Evolutionary conservation across 345 rosid genomes (phyloP), one percentile per base, ranked within the genome.

Genomic region (Sapria himalayana): DNA sequence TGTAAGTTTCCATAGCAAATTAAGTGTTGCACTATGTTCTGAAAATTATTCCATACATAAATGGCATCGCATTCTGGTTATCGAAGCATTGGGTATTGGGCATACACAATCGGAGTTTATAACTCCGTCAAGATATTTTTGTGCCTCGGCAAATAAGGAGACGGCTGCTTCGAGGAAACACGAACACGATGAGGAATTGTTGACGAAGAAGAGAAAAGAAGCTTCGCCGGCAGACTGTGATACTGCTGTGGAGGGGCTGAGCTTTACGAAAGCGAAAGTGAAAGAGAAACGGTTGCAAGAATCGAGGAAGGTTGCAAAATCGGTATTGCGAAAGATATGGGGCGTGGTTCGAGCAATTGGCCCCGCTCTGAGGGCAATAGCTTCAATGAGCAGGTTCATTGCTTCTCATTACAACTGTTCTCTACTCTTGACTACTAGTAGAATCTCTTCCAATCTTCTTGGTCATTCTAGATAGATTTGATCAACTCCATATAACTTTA

Each of bases 371-470:
- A 71, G 74, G 58, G 79, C 67, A 33, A 56, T 78, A 49, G 91
- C 84, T 19, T 66, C 79, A 45, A 78, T 78, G 84, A 74, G 79
- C 91, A 74, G 91, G 91, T 78, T 54, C 37, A 45, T n/a, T n/a
- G 32, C 15, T 54, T 42, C 43, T 29, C 47, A 37, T 34, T 43
- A 15, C n/a, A 29, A 14, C 23, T 37, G 13, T 38, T 24, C 25
- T 57, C 4, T 37, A 39, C 45, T n/a, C n/a, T n/a, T n/a, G n/a
- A n/a, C n/a, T n/a, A n/a, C n/a, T n/a, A n/a, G n/a, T n/a, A n/a
- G n/a, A n/a, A n/a, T n/a, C n/a, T n/a, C n/a, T n/a, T n/a, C n/a
- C n/a, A n/a, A n/a, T n/a, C n/a, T n/a, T n/a, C n/a, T n/a, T n/a
- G n/a, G n/a, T n/a, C n/a, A n/a, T n/a, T n/a, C n/a, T n/a, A n/a